Evolutionary conservation across 2,329 filamentous ascomycete species (phyloP).

Genomic region (Cryphonectria japonica): DNA sequence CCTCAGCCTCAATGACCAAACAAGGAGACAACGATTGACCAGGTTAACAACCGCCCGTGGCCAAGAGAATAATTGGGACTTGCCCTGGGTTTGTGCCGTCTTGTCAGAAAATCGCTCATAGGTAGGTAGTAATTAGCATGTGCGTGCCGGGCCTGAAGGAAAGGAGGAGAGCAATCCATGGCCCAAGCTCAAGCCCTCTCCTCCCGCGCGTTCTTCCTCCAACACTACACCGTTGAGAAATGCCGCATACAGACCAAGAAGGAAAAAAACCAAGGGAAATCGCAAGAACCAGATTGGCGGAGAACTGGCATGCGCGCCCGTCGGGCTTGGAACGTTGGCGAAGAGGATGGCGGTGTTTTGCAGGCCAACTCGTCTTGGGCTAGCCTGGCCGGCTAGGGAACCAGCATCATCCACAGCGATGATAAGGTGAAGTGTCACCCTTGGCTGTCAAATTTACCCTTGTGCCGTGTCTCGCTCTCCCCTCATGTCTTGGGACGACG

Average conservation of each 20-base stretch:
- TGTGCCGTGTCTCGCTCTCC: neutral
- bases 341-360: neutral
- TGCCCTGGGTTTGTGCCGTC: neutral
- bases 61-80: neutral
- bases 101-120: slow-evolving; percentile 8
- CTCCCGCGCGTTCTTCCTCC: neutral
- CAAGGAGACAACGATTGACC: neutral
- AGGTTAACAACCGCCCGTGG: neutral
- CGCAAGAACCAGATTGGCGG: neutral
- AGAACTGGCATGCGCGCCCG: neutral
- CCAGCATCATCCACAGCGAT: neutral
- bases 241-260: neutral
- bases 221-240: neutral
- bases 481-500: neutral
- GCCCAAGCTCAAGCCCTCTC: neutral
- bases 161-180: neutral
- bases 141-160: neutral
- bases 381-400: neutral
- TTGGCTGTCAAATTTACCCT: neutral
- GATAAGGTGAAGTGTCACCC: slow-evolving; percentile 3
- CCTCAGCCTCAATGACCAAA: neutral
- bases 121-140: neutral
- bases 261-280: neutral
- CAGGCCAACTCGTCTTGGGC: slow-evolving; percentile 4
- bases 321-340: neutral